Evolutionary conservation across 2,329 filamentous ascomycete genomes (phyloP).

Genomic region (Stromatinia cepivora): DNA sequence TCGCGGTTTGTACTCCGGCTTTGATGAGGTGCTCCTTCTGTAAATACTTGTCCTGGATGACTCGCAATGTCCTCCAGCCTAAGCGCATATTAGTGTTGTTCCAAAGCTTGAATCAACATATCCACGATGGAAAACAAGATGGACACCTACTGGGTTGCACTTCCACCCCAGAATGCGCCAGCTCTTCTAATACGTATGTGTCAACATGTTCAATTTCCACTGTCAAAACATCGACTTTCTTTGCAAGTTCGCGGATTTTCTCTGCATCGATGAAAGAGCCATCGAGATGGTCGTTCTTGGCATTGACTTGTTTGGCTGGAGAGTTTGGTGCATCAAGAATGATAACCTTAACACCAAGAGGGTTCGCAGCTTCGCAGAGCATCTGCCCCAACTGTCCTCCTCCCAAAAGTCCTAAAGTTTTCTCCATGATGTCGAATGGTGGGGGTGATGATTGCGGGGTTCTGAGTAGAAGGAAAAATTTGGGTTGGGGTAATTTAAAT

Average conservation of each 20-base stretch:
- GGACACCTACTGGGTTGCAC: slow-evolving; percentile 42
- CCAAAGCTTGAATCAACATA: slow-evolving; percentile 2
- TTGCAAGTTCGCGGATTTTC: slow-evolving; percentile 77
- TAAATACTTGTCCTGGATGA: slow-evolving; percentile 90
- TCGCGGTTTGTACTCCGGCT: slow-evolving; percentile 70
- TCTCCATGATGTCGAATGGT: slow-evolving; percentile 33
- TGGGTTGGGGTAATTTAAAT: slow-evolving; percentile 3
- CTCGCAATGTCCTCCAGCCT: slow-evolving; percentile 80
- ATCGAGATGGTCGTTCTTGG: slow-evolving; percentile 70
- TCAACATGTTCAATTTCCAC: slow-evolving; percentile 96
- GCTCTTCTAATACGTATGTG: slow-evolving; percentile 83
- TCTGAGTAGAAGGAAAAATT: slow-evolving; percentile 6
- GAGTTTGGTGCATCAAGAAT: slow-evolving; percentile 73
- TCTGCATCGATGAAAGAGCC: slow-evolving; percentile 85
- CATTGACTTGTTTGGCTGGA: slow-evolving; percentile 84
- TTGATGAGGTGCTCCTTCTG: slow-evolving; percentile 80
- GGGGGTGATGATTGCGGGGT: slow-evolving; percentile 17
- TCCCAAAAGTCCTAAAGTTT: slow-evolving; percentile 51
- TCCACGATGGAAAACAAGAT: neutral
- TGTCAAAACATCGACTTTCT: slow-evolving; percentile 75
- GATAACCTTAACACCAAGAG: slow-evolving; percentile 78
- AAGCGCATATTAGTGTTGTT: slow-evolving; percentile 67
- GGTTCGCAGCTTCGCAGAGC: slow-evolving; percentile 82
- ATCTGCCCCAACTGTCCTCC: slow-evolving; percentile 85
- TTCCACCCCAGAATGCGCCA: slow-evolving; percentile 64